Conservation (phyloP, 768 basidiomycete genomes). For the Suillus lakei region DNA sequence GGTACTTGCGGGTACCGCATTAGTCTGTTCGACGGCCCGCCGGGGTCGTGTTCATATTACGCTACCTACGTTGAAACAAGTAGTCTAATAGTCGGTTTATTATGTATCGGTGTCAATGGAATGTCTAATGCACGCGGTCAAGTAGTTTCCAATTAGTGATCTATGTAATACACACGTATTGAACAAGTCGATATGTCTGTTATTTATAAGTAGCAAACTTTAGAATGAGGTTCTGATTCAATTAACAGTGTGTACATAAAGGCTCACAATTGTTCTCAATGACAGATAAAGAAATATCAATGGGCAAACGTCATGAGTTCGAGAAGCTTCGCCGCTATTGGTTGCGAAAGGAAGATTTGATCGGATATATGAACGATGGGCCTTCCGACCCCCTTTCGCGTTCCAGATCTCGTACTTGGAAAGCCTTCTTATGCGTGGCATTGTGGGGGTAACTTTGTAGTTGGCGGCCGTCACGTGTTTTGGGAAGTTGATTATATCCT, state of each 20-base stretch:
- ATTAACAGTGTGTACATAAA: slow-evolving; percentile 1
- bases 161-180: background rate
- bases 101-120: background rate
- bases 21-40: background rate
- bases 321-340: background rate
- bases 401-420: background rate
- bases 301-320: slow-evolving; percentile 4
- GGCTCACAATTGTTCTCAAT: slow-evolving; percentile 1
- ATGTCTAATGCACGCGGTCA: background rate
- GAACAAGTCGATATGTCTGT: background rate
- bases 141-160: background rate
- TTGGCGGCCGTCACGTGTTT: slow-evolving; percentile 4
- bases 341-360: background rate
- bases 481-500: background rate
- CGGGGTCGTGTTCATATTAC: background rate
- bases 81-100: background rate
- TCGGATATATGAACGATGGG: background rate
- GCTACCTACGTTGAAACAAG: no score
- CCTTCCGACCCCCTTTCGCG: background rate
- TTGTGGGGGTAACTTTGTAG: background rate
- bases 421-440: background rate
- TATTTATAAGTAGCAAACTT: slow-evolving; percentile 1
- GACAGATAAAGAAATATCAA: slow-evolving; percentile 7
- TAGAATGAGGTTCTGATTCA: background rate
- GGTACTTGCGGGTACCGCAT: slow-evolving; percentile 4